phyloP scores from a whole-genome alignment of 495 filamentous ascomycete species.

The Penicillium chermesinum region DNA sequence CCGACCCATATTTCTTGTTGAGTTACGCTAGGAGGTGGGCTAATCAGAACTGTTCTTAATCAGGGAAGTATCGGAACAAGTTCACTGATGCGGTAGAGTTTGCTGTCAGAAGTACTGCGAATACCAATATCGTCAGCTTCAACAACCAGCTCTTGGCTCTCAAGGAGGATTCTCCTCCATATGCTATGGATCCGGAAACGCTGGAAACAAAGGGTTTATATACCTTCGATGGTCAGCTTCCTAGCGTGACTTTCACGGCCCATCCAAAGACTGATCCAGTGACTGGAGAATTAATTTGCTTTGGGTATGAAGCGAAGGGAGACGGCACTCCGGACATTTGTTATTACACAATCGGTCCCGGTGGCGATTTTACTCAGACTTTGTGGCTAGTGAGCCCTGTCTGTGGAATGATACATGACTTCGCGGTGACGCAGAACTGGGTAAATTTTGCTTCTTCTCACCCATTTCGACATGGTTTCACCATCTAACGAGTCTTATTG shows the following conservation, averaged over 20 bases:
- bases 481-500: neutral
- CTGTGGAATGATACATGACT: slow-evolving; percentile 55
- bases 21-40: too few species aligned
- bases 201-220: slow-evolving; percentile 50
- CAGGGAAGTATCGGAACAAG: slow-evolving; percentile 49
- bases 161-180: slow-evolving; percentile 53
- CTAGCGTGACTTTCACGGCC: slow-evolving; percentile 50
- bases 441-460: neutral
- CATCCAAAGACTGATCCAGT: slow-evolving; percentile 58
- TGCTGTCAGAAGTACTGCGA: slow-evolving; percentile 45
- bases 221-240: slow-evolving; percentile 54
- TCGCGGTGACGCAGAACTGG: slow-evolving; percentile 48
- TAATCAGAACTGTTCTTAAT: neutral
- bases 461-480: neutral
- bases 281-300: slow-evolving; percentile 53
- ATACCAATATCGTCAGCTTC: slow-evolving; percentile 54
- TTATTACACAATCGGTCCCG: slow-evolving; percentile 38
- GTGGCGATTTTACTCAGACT: slow-evolving; percentile 41
- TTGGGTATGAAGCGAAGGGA: slow-evolving; percentile 49
- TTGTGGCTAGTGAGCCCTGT: slow-evolving; percentile 48
- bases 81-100: slow-evolving; percentile 49
- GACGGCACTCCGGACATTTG: slow-evolving; percentile 45
- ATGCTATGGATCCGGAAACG: slow-evolving; percentile 50
- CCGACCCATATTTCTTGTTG: too few species aligned
- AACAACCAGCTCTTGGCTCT: slow-evolving; percentile 46